Percentiles rank a stretch among this genome's conserved stretches.
Conservation (phyloP, 345 rosid species). For the Gossypium bickii region DNA sequence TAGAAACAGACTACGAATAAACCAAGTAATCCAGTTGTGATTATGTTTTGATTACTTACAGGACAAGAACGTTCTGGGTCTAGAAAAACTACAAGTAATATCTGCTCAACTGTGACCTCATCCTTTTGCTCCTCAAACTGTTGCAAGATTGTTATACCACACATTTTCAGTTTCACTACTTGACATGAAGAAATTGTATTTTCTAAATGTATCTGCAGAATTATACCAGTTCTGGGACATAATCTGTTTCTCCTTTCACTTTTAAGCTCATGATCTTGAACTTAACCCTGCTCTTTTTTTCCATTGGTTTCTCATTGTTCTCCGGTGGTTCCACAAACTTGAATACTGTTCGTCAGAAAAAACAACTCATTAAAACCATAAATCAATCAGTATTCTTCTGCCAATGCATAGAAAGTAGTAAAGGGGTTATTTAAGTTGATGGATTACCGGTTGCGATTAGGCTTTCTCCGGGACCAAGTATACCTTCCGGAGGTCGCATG, state of each 20-base stretch:
- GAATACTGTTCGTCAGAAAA: constrained; percentile 45
- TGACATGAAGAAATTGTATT: background rate
- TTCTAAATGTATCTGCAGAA: background rate
- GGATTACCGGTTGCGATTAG: constrained; percentile 58
- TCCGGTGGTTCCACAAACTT: constrained; percentile 79
- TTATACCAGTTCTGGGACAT: constrained; percentile 73
- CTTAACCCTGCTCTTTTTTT: constrained; percentile 60
- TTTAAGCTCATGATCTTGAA: constrained; percentile 77
- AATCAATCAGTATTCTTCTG: background rate
- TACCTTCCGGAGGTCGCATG: constrained; percentile 78
- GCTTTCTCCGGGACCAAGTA: constrained; percentile 69
- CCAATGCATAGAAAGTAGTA: background rate
- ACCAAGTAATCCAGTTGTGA: background rate
- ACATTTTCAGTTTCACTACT: constrained; percentile 1
- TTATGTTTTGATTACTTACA: constrained; percentile 32
- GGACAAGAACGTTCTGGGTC: constrained; percentile 50
- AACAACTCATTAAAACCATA: constrained; percentile 10
- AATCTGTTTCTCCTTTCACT: constrained; percentile 55
- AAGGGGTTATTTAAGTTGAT: background rate
- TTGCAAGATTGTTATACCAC: constrained; percentile 4
- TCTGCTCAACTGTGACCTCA: constrained; percentile 59
- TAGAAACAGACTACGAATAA: background rate
- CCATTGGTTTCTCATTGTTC: constrained; percentile 51
- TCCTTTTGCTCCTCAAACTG: constrained; percentile 83
- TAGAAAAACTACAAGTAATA: constrained; percentile 57